Evolutionary conservation across 768 basidiomycete genomes (phyloP).

Genomic region (Rhodotorula babjevae): DNA sequence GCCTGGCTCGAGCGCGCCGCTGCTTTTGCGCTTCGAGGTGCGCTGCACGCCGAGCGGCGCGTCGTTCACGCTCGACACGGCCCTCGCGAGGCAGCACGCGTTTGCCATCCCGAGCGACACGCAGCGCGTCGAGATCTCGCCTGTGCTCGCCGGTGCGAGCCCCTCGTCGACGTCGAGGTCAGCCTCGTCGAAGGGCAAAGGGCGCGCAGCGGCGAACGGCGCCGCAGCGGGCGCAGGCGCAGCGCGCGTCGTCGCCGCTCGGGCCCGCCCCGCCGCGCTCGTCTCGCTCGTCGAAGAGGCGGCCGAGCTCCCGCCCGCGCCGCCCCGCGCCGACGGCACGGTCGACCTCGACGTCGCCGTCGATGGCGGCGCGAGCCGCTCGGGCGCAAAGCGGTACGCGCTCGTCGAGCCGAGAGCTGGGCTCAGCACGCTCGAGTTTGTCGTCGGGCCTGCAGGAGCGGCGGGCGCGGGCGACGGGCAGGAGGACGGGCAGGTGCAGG

Average conservation of each 20-base stretch:
- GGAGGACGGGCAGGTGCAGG: not conserved
- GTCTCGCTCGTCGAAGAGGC: not conserved
- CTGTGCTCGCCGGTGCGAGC: not conserved
- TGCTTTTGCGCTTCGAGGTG: constrained; percentile 13
- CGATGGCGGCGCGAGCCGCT: too few species aligned
- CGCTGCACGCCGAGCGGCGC: not conserved
- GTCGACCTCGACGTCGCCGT: not conserved
- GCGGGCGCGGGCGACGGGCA: not conserved
- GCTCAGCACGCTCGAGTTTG: constrained; percentile 26
- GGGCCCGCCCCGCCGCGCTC: not conserved
- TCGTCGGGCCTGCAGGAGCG: not conserved
- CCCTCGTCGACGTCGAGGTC: too few species aligned
- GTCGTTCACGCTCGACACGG: constrained; percentile 15
- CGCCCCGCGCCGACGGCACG: not conserved
- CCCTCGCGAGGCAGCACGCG: constrained; percentile 21
- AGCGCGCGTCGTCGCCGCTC: not conserved
- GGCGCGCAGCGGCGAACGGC: not conserved
- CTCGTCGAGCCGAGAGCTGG: constrained; percentile 15
- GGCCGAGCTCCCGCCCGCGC: not conserved
- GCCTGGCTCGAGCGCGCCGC: not conserved
- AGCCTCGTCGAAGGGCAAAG: not conserved
- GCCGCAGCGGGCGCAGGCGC: not conserved
- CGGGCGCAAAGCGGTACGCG: not conserved
- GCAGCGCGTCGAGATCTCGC: constrained; percentile 7
- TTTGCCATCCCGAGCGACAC: constrained; percentile 12